A percentile compares a stretch with the other conserved stretches of the same genome.
These are phyloP conservation scores for Phylloporus arenicola DNA, from an alignment of 768 basidiomycete genomes.

Conservation along the genomic window DNA sequence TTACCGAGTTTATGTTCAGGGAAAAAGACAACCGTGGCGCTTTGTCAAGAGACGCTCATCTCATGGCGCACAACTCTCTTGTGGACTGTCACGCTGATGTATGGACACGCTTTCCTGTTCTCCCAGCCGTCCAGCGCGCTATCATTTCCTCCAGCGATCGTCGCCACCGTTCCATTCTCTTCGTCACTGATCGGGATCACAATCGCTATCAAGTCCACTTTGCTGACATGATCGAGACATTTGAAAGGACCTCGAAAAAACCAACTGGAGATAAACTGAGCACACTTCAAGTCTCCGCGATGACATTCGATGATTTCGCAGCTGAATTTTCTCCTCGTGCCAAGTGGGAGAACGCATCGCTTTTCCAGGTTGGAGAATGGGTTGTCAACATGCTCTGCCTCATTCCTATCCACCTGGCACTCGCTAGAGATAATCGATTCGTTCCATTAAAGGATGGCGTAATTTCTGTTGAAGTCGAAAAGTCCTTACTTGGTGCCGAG, in stretches of 20 bases:
- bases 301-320: conserved; percentile 24
- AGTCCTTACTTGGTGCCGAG: conserved; percentile 52
- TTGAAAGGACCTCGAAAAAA: conserved; percentile 48
- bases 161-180: conserved; percentile 34
- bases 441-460: conserved; percentile 56
- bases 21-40: conserved; percentile 32
- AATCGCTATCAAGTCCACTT: conserved; percentile 39
- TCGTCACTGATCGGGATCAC: conserved; percentile 37
- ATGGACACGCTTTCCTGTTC: conserved; percentile 23
- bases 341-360: conserved; percentile 28
- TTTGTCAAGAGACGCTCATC: conserved; percentile 12
- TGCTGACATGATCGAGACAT: conserved; percentile 37
- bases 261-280: conserved; percentile 43
- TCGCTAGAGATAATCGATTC: conserved; percentile 57
- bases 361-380: conserved; percentile 53
- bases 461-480: conserved; percentile 44
- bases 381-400: conserved; percentile 55
- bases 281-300: conserved; percentile 30
- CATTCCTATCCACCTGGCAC: conserved; percentile 59
- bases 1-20: conserved; percentile 55
- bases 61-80: conserved; percentile 42
- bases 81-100: conserved; percentile 23
- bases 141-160: conserved; percentile 35
- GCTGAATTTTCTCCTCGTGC: neutral
- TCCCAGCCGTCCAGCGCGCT: conserved; percentile 44